Conservation (phyloP, 169 alveolate species). For the Plasmodium cynomolgi region DNA sequence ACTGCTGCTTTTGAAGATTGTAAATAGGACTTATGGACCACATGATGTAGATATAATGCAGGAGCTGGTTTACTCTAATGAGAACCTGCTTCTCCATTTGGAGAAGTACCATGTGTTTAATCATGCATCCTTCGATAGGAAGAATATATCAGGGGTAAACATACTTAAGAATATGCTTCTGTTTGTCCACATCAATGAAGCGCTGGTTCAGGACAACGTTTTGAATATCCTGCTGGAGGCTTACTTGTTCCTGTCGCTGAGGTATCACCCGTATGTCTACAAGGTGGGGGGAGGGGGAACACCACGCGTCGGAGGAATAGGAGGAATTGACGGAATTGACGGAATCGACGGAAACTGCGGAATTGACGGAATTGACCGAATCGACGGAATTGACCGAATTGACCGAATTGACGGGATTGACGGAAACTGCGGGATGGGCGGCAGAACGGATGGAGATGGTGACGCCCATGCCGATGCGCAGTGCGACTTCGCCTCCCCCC, state of each 20-base stretch:
- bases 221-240: conserved; percentile 1
- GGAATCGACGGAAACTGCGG: neutral
- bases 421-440: neutral
- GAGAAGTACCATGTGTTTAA: conserved; percentile 13
- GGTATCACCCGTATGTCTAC: conserved; percentile 64
- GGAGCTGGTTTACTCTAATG: conserved; percentile 5
- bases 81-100: neutral
- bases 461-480: neutral
- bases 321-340: no score
- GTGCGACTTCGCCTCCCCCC: neutral
- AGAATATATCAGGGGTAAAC: conserved; percentile 49
- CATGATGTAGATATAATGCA: conserved; percentile 15
- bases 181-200: conserved; percentile 22
- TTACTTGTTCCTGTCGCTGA: conserved; percentile 26
- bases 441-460: neutral
- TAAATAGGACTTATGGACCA: neutral
- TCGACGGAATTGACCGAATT: no score
- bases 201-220: conserved; percentile 30
- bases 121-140: conserved; percentile 22
- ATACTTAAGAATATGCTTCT: conserved; percentile 40
- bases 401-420: no score
- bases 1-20: conserved; percentile 3
- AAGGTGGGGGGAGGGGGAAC: neutral
- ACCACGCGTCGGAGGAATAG: no score
- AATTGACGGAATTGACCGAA: no score